These are phyloP conservation scores for Camelina sativa DNA, from an alignment of 345 rosid genomes.

Conservation along the genomic window DNA sequence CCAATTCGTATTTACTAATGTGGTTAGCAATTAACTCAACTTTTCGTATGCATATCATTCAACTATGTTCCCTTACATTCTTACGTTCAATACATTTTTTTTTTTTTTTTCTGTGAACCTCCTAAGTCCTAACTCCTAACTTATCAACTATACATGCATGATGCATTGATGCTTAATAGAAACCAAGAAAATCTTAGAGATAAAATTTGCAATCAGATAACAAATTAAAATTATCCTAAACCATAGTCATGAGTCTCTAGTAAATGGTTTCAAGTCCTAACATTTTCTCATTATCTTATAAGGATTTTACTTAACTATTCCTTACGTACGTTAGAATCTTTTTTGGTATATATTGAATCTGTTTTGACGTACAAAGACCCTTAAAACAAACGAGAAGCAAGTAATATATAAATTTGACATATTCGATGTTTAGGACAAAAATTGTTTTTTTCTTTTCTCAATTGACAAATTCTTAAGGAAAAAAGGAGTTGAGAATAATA, in stretches of 20 bases:
- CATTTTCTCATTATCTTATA: background rate
- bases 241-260: background rate
- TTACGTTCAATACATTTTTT: too few relatives aligned
- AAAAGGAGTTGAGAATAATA: background rate
- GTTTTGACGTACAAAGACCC: background rate
- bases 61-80: too few relatives aligned
- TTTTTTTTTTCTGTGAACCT: background rate
- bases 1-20: too few relatives aligned
- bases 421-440: background rate
- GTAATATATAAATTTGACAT: background rate
- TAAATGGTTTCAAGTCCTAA: background rate
- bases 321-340: conserved; percentile 7
- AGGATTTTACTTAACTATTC: background rate
- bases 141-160: background rate
- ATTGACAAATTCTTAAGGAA: background rate
- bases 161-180: background rate
- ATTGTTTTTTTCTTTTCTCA: too few relatives aligned
- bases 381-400: background rate
- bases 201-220: background rate
- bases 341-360: background rate
- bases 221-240: background rate
- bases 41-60: too few relatives aligned
- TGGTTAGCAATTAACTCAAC: too few relatives aligned
- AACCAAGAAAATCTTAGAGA: background rate
- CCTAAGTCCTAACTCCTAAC: background rate